Conservation (phyloP, 306 rosid genomes). For the Betula pendula region DNA sequence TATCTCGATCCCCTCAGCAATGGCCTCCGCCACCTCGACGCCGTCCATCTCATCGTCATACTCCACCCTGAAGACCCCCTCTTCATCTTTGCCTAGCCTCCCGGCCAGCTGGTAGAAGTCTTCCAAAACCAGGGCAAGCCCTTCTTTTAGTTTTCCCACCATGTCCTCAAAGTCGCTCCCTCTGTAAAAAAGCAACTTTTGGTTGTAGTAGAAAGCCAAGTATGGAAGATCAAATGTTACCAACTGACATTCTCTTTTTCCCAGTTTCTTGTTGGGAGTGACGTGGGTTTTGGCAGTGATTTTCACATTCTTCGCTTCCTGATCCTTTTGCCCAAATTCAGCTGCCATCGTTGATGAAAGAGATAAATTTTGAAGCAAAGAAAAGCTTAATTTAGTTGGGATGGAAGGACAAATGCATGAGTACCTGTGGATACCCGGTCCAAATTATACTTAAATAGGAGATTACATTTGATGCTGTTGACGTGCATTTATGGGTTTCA, state of each 20-base stretch:
- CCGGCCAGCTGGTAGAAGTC: slow-evolving; percentile 87
- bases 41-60: slow-evolving; percentile 66
- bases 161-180: slow-evolving; percentile 52
- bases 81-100: slow-evolving; percentile 78
- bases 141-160: slow-evolving; percentile 72
- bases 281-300: slow-evolving; percentile 54
- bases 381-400: background rate
- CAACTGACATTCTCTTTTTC: slow-evolving; percentile 67
- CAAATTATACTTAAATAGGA: slow-evolving; percentile 34
- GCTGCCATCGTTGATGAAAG: slow-evolving; percentile 39
- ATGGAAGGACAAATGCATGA: background rate
- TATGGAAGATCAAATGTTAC: slow-evolving; percentile 93
- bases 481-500: slow-evolving; percentile 52
- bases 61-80: slow-evolving; percentile 82
- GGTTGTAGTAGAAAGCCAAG: slow-evolving; percentile 93
- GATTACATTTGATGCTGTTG: slow-evolving; percentile 28
- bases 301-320: slow-evolving; percentile 43
- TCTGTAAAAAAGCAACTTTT: slow-evolving; percentile 72
- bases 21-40: slow-evolving; percentile 69
- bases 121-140: slow-evolving; percentile 55
- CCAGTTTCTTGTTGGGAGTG: slow-evolving; percentile 57
- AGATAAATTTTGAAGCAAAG: background rate
- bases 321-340: slow-evolving; percentile 37
- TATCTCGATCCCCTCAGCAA: slow-evolving; percentile 51
- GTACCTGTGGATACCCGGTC: background rate